Evolutionary conservation across 2,329 filamentous ascomycete genomes (phyloP).

Genomic region (Stachybotrys elegans): DNA sequence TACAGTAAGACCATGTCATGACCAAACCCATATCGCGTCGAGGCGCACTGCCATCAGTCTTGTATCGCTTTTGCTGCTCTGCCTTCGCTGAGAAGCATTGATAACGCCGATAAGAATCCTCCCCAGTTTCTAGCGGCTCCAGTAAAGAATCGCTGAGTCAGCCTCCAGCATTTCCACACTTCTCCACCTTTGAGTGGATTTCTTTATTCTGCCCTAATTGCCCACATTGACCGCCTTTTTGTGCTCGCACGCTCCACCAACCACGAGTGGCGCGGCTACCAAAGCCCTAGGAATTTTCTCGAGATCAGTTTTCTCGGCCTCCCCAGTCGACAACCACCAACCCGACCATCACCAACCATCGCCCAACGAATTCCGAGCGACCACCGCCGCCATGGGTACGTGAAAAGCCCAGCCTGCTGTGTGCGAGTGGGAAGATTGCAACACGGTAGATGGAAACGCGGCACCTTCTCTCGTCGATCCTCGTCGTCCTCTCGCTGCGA

Average conservation of each 20-base stretch:
- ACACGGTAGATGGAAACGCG: constrained; percentile 3
- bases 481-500: neutral
- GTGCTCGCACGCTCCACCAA: neutral
- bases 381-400: constrained; percentile 58
- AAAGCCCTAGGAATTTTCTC: constrained; percentile 23
- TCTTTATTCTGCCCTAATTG: constrained; percentile 41
- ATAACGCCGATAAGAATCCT: no score
- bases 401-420: constrained; percentile 40
- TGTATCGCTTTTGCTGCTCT: no score
- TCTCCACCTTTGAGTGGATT: no score
- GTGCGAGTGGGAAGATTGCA: constrained; percentile 42
- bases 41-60: no score
- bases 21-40: no score
- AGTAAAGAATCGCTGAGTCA: no score
- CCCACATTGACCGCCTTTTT: constrained; percentile 35
- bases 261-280: constrained; percentile 10
- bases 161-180: no score
- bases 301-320: constrained; percentile 15
- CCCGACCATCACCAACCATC: constrained; percentile 25
- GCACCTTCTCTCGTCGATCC: neutral
- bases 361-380: constrained; percentile 35
- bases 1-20: no score
- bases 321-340: constrained; percentile 27
- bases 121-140: no score
- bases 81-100: no score